phyloP scores from a whole-genome alignment of 371 early-diverging fungal species.

The Mortierella sp. region DNA sequence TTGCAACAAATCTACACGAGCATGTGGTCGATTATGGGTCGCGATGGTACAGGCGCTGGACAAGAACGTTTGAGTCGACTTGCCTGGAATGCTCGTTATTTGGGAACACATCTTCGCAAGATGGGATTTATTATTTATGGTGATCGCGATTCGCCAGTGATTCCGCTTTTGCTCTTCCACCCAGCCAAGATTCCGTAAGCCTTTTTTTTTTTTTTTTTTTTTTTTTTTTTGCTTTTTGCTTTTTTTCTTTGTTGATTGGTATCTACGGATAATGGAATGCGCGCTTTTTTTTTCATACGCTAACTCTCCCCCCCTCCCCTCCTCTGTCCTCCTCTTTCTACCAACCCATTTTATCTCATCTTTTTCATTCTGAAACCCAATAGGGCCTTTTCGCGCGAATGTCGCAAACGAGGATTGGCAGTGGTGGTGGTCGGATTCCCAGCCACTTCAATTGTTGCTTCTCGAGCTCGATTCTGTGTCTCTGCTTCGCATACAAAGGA shows the following conservation, averaged over 20 bases:
- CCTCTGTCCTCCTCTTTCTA: too few relatives aligned
- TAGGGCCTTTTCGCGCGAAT: conserved; percentile 93
- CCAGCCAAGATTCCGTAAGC: conserved; percentile 96
- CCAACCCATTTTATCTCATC: not conserved
- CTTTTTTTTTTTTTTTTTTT: too few relatives aligned
- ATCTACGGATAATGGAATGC: too few relatives aligned
- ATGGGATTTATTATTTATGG: conserved; percentile 98
- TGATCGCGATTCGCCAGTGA: conserved; percentile 92
- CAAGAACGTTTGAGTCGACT: conserved; percentile 84
- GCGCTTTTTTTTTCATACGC: too few relatives aligned
- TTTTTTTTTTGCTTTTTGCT: too few relatives aligned
- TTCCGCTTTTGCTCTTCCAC: conserved; percentile 96
- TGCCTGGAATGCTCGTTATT: conserved; percentile 89
- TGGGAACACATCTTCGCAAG: conserved; percentile 84
- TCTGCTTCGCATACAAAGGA: conserved; percentile 95
- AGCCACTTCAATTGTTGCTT: conserved; percentile 96
- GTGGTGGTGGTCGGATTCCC: conserved; percentile 99
- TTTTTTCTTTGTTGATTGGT: too few relatives aligned
- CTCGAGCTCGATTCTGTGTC: conserved; percentile 97
- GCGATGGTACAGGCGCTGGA: conserved; percentile 87
- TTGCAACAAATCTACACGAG: conserved; percentile 94
- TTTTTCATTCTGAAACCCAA: not conserved
- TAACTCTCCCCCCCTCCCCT: not conserved
- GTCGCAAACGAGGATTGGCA: conserved; percentile 92
- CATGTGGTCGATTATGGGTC: conserved; percentile 91